A percentile compares a stretch with the other conserved stretches of the same genome.
Evolutionary conservation across 148 eudicot genomes (phyloP).

Genomic region (Rhododendron griersonianum): DNA sequence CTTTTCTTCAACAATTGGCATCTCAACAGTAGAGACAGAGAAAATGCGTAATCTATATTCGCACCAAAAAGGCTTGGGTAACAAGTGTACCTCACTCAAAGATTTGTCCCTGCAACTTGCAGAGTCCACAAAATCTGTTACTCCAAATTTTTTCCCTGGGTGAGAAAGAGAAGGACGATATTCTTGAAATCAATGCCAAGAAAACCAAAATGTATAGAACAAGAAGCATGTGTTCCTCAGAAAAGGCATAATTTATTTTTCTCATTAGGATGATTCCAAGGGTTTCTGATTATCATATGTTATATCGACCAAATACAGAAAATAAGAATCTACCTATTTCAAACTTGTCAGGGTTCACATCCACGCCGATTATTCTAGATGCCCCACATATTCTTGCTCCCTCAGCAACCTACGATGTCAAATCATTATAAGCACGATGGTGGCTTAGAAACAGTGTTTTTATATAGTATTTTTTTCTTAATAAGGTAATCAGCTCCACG

Average conservation of each 20-base stretch:
- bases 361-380: constrained; percentile 79
- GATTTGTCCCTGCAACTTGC: constrained; percentile 33
- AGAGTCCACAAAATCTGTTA: constrained; percentile 74
- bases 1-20: background rate
- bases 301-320: background rate
- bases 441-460: background rate
- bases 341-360: constrained; percentile 66
- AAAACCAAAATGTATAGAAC: background rate
- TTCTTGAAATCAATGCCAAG: background rate
- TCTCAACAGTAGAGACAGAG: background rate
- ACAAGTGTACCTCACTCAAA: constrained; percentile 55
- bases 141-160: constrained; percentile 68
- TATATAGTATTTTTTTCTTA: background rate
- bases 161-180: background rate
- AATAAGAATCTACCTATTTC: constrained; percentile 38
- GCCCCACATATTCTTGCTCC: constrained; percentile 92
- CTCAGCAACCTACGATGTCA: constrained; percentile 63
- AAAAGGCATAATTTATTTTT: background rate
- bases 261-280: background rate
- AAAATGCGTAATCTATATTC: background rate
- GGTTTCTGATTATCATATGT: background rate
- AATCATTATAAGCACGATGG: background rate
- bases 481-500: background rate
- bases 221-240: background rate
- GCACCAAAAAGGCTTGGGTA: background rate